A percentile compares a stretch with the other conserved stretches of the same genome.
These are phyloP conservation scores for Scheffersomyces spartinae DNA, from an alignment of 805 yeast genomes.

Conservation along the genomic window DNA sequence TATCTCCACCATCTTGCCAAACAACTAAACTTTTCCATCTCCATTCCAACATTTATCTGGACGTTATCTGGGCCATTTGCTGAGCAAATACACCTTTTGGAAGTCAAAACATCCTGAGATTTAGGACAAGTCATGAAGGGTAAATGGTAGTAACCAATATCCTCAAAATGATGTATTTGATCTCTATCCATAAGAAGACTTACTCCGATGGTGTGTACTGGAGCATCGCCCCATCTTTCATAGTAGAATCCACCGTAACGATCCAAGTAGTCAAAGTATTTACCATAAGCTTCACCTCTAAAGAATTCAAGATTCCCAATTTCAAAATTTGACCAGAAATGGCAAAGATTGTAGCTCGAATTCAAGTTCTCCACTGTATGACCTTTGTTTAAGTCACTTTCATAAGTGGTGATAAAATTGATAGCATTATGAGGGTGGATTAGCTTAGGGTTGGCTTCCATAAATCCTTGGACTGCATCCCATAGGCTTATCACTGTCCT, in stretches of 20 bases:
- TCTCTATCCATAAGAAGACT: constrained; percentile 22
- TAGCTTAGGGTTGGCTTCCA: constrained; percentile 30
- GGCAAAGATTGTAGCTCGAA: constrained; percentile 40
- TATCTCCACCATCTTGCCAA: constrained; percentile 66
- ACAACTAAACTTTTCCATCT: no score
- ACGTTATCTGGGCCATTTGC: constrained; percentile 8
- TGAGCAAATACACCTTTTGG: constrained; percentile 28
- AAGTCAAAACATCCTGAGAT: constrained; percentile 17
- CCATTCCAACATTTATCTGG: no score
- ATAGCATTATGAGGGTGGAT: constrained; percentile 37
- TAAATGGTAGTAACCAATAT: constrained; percentile 31
- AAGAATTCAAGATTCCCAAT: constrained; percentile 41
- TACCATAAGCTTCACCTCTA: constrained; percentile 33
- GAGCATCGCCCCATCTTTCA: constrained; percentile 53
- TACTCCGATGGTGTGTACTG: constrained; percentile 30
- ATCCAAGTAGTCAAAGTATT: constrained; percentile 36
- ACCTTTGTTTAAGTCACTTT: constrained; percentile 20
- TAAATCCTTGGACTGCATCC: constrained; percentile 35
- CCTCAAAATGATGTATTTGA: constrained; percentile 32
- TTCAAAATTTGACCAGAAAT: constrained; percentile 58
- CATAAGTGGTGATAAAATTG: constrained; percentile 34
- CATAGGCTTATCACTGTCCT: constrained; percentile 43
- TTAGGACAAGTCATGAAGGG: constrained; percentile 32
- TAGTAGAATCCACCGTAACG: constrained; percentile 41
- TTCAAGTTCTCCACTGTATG: constrained; percentile 4